These are phyloP conservation scores for Thalassiosira livingstoniorum DNA, from an alignment of 352 stramenopile genomes.

Conservation along the genomic window DNA sequence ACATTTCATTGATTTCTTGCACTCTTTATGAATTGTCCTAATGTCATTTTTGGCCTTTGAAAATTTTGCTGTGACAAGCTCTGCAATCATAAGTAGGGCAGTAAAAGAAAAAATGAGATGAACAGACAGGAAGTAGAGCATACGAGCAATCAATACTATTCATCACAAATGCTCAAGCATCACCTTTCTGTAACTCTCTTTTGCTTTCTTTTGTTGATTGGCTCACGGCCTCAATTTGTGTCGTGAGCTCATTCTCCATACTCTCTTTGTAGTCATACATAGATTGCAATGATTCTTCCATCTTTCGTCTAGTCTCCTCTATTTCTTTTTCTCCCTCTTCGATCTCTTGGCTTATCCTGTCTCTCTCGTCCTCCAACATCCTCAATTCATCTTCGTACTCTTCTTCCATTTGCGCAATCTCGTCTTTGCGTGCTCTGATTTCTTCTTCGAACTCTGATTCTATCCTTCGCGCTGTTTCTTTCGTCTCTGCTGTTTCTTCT, in stretches of 20 bases:
- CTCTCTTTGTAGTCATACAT: slow-evolving; percentile 18
- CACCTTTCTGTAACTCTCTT: slow-evolving; percentile 18
- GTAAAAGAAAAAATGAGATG: no score
- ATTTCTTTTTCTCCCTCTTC: not conserved
- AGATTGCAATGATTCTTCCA: slow-evolving; percentile 18
- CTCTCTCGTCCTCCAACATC: not conserved
- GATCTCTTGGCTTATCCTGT: slow-evolving; percentile 1
- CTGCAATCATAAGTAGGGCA: no score
- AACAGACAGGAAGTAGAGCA: no score
- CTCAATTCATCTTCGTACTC: slow-evolving; percentile 12
- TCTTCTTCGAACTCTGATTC: slow-evolving; percentile 5
- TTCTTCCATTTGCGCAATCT: slow-evolving; percentile 12
- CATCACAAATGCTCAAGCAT: no score
- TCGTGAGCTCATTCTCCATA: slow-evolving; percentile 24
- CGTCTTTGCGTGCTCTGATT: not conserved
- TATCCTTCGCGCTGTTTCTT: slow-evolving; percentile 8
- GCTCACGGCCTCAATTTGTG: slow-evolving; percentile 17
- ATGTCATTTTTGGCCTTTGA: slow-evolving; percentile 11
- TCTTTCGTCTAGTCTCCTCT: not conserved
- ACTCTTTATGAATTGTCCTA: not conserved
- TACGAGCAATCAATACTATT: no score
- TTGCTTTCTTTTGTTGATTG: slow-evolving; percentile 20
- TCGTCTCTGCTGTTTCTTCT: slow-evolving; percentile 9
- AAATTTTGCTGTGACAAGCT: slow-evolving; percentile 21
- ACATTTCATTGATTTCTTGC: slow-evolving; percentile 20